Conservation (phyloP, 2,329 filamentous ascomycete species). For the Verticillium klebahnii region DNA sequence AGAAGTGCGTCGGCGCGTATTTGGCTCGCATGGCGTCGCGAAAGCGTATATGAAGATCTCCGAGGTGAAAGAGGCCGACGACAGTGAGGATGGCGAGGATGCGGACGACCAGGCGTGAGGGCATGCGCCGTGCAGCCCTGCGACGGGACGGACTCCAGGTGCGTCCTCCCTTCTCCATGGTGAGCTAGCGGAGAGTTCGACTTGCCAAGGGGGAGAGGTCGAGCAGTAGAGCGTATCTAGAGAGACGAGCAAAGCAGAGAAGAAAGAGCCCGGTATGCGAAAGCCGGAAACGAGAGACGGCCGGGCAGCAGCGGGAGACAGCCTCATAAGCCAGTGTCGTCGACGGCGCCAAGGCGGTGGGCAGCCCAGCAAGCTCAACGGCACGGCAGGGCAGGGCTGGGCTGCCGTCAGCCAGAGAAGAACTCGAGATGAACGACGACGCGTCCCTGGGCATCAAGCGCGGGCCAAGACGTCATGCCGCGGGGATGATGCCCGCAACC, state of each 20-base stretch:
- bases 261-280: neutral
- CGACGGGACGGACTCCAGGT: constrained; percentile 9
- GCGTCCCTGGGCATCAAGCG: neutral
- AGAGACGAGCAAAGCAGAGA: neutral
- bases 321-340: neutral
- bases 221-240: neutral
- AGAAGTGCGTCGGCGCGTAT: constrained; percentile 9
- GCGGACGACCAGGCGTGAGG: constrained; percentile 3
- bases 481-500: neutral
- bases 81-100: constrained; percentile 4
- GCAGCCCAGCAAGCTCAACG: neutral
- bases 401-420: neutral
- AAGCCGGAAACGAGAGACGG: no score
- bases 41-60: constrained; percentile 8
- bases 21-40: constrained; percentile 9
- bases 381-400: neutral
- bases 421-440: neutral
- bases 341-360: neutral
- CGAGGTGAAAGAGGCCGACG: constrained; percentile 5
- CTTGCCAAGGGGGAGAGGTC: neutral
- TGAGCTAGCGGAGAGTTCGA: neutral
- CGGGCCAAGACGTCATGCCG: neutral
- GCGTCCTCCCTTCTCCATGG: constrained; percentile 1
- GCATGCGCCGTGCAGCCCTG: neutral
- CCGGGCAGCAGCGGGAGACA: neutral